A percentile compares a stretch with the other conserved stretches of the same genome.
These are phyloP conservation scores for Globisporangium spiculum DNA, from an alignment of 352 stramenopile species.

Conservation along the genomic window DNA sequence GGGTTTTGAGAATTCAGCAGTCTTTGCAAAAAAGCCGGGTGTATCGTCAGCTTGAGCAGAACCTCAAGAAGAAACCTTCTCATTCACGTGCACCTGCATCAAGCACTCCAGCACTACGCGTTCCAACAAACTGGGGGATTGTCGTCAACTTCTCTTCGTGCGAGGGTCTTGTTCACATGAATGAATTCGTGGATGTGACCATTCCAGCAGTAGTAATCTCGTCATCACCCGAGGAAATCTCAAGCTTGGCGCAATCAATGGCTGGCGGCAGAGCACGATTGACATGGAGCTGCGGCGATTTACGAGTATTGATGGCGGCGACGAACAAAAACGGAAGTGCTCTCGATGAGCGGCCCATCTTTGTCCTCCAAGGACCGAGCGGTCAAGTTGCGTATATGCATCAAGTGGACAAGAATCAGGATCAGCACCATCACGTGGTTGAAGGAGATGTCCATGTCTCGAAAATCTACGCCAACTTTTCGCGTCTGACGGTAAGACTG, in stretches of 20 bases:
- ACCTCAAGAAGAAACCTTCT: neutral
- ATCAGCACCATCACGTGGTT: conserved; percentile 10
- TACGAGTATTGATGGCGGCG: conserved; percentile 4
- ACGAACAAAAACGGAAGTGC: neutral
- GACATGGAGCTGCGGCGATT: conserved; percentile 9
- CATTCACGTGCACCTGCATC: neutral
- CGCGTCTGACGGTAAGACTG: conserved; percentile 15
- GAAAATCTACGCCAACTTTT: conserved; percentile 1
- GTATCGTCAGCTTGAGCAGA: neutral
- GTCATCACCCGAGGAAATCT: neutral
- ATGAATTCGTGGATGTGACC: conserved; percentile 11
- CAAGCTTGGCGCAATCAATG: neutral
- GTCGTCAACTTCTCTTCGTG: neutral
- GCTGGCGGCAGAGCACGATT: conserved; percentile 6
- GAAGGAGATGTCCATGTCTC: conserved; percentile 7
- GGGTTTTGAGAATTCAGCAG: neutral
- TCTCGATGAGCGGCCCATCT: neutral
- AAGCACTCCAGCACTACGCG: neutral
- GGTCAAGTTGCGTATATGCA: conserved; percentile 13
- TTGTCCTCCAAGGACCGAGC: conserved; percentile 4
- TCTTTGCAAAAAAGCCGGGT: neutral
- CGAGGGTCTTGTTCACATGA: conserved; percentile 8
- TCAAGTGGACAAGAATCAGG: neutral
- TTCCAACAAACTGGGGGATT: conserved; percentile 12
- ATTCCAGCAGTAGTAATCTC: conserved; percentile 14